Evolutionary conservation across 2,329 filamentous ascomycete genomes (phyloP).

Genomic region (Venturia aucupariae): DNA sequence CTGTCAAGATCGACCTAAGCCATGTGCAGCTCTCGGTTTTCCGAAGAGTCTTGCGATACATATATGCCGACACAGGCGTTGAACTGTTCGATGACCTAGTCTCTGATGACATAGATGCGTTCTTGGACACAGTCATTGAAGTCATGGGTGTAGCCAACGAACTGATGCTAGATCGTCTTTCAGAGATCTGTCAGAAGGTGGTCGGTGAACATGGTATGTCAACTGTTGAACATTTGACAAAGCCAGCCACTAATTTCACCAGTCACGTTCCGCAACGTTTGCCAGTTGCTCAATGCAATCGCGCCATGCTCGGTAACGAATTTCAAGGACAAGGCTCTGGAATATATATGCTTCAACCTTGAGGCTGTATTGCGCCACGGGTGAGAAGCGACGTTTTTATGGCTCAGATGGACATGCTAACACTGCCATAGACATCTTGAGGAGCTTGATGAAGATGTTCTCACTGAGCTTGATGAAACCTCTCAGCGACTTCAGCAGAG

Average conservation of each 20-base stretch:
- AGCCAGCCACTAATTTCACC: constrained; percentile 18
- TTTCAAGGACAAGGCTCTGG: constrained; percentile 80
- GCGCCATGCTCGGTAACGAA: constrained; percentile 72
- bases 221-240: background rate
- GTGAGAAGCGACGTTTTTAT: constrained; percentile 23
- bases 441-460: constrained; percentile 74
- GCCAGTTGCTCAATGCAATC: constrained; percentile 74
- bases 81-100: constrained; percentile 75
- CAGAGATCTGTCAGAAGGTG: constrained; percentile 78
- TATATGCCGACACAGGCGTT: constrained; percentile 75
- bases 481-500: constrained; percentile 71
- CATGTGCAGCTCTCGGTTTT: constrained; percentile 71
- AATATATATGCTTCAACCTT: constrained; percentile 86
- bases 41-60: constrained; percentile 63
- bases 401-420: background rate
- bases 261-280: constrained; percentile 79
- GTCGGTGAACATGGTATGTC: constrained; percentile 65
- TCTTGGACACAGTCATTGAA: constrained; percentile 82
- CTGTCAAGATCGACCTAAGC: constrained; percentile 67
- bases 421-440: constrained; percentile 53
- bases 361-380: constrained; percentile 89
- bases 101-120: constrained; percentile 64
- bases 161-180: constrained; percentile 85
- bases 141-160: constrained; percentile 88
- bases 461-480: constrained; percentile 68